A percentile compares a stretch with the other conserved stretches of the same genome.
Conservation (phyloP, 164 flowering plant genomes). For the Macadamia integrifolia region DNA sequence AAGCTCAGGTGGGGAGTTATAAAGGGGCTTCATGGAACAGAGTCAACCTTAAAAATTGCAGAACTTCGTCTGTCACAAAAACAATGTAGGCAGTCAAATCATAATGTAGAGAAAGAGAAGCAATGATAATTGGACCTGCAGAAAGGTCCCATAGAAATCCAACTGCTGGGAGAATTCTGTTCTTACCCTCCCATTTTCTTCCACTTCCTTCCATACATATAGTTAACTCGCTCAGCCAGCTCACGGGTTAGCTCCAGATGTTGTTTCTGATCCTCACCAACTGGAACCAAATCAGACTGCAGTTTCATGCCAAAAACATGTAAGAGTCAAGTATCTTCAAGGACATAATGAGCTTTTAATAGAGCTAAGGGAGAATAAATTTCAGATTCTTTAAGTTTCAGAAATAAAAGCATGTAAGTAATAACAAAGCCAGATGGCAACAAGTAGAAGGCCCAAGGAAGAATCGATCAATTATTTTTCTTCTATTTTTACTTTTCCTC, state of each 20-base stretch:
- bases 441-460: background rate
- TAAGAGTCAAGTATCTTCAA: conserved; percentile 28
- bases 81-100: conserved; percentile 23
- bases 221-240: conserved; percentile 79
- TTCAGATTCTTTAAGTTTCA: background rate
- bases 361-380: background rate
- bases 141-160: background rate
- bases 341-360: background rate
- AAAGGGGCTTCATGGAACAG: conserved; percentile 21
- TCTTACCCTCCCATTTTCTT: conserved; percentile 97
- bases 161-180: conserved; percentile 2
- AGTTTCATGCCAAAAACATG: conserved; percentile 30
- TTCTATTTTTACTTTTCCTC: background rate
- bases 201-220: conserved; percentile 89
- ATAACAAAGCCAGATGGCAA: background rate
- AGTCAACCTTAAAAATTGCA: conserved; percentile 73
- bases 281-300: conserved; percentile 95
- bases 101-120: conserved; percentile 1
- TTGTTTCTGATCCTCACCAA: conserved; percentile 96
- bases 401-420: background rate
- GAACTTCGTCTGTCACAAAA: conserved; percentile 70
- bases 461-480: background rate
- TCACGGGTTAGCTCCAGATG: conserved; percentile 93
- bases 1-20: conserved; percentile 12
- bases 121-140: background rate